These are phyloP conservation scores for Begonia peltatifolia DNA, from an alignment of 306 rosid genomes.

Conservation along the genomic window DNA sequence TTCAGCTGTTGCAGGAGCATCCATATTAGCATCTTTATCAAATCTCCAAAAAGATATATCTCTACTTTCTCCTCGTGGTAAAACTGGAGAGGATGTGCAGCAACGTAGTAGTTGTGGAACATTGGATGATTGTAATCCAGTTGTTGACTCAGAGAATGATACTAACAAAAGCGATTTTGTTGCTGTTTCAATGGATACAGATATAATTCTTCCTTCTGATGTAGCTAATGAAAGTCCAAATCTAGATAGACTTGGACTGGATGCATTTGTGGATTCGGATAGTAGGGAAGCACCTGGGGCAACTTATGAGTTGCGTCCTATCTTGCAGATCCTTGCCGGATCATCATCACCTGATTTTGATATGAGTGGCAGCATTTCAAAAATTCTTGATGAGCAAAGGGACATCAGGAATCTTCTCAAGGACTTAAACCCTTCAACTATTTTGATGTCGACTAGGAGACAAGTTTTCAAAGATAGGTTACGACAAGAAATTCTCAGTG, in stretches of 20 bases:
- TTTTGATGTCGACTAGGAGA: conserved; percentile 40
- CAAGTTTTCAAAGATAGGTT: conserved; percentile 64
- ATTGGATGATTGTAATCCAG: conserved; percentile 30
- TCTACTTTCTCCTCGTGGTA: conserved; percentile 43
- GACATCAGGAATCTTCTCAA: conserved; percentile 50
- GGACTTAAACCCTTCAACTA: conserved; percentile 39
- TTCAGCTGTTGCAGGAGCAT: conserved; percentile 83
- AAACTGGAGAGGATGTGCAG: conserved; percentile 37
- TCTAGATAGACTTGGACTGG: conserved; percentile 33
- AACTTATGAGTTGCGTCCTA: conserved; percentile 37
- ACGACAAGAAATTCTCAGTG: conserved; percentile 45
- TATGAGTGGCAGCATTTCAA: conserved; percentile 46
- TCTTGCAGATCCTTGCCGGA: conserved; percentile 43
- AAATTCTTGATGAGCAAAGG: conserved; percentile 49
- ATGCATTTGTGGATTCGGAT: conserved; percentile 32
- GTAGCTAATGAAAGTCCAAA: conserved; percentile 35
- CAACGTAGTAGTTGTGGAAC: conserved; percentile 32
- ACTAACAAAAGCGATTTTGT: conserved; percentile 21
- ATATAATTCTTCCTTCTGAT: conserved; percentile 27
- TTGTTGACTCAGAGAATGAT: conserved; percentile 42
- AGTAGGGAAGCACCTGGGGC: conserved; percentile 35
- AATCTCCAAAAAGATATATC: conserved; percentile 48
- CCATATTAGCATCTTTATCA: conserved; percentile 82
- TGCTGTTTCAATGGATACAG: conserved; percentile 35
- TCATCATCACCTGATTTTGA: conserved; percentile 40